Base-by-base conservation (phyloP, 1,284 basidiomycete genomes). In the Hortiboletus rubellus region DNA sequence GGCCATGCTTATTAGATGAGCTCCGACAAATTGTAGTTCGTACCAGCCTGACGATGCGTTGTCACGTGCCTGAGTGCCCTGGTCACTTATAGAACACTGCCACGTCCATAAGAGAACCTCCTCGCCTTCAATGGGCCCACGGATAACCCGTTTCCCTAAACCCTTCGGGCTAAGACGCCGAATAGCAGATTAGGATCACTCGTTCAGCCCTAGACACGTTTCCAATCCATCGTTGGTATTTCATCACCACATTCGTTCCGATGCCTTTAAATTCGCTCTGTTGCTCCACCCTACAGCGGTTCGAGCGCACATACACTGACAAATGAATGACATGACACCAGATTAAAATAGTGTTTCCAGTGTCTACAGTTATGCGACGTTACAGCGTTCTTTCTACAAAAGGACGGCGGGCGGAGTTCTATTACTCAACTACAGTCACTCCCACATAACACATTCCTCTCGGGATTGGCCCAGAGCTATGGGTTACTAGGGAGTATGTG, bases 1-100 rank as follows among this genome's bases (percentile, higher is more conserved):
- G 66, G 84, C 77, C 85, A 87, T 87, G 45, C 58, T 62, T 42
- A 30, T 40, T 37, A 27, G 48, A 52, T 40, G 18, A 60, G 42
- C 22, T 38, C 17, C 11, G 24, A 30, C 36, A 30, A 36, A 34
- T 36, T 24, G 15, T 31, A 22, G 22, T 22, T 22, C 22, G 22
- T 22, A 22, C 22, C 22, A 22, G 8, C 17, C 7, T 14, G 15
- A 40, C 22, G 41, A 63, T 34, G 36, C 46, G 52, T 12, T 8
- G 53, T 61, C 62, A 62, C 62, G 62, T 60, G 57, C 9, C 46
- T 11, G 18, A 33, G 17, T 11, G 27, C 5, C 27, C 27, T 27
- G 27, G 7, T 22, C 22, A 22, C 22, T 22, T n/a, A 22, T 22
- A 37, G 33, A 18, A 50, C 30, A 3, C 14, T 36, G n/a, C n/a